Conservation (phyloP, 768 basidiomycete genomes). For the Agrocybe chaxingu region DNA sequence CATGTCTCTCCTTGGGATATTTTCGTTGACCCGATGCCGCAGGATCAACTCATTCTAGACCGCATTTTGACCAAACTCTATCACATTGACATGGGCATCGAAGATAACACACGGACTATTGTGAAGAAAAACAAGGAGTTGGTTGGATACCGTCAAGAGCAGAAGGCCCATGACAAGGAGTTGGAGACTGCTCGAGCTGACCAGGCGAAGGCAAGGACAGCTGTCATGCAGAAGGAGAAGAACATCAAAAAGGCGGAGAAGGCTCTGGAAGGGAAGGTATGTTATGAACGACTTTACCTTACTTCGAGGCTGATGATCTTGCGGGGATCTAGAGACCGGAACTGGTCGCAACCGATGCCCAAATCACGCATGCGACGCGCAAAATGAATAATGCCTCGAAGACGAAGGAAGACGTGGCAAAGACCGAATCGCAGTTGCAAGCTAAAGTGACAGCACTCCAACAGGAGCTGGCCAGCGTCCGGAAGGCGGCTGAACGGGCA, state of each 20-base stretch:
- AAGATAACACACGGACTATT: constrained; percentile 67
- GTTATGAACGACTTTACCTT: constrained; percentile 7
- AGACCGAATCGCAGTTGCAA: constrained; percentile 43
- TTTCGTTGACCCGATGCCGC: constrained; percentile 3
- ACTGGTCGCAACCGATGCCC: constrained; percentile 78
- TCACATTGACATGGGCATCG: constrained; percentile 84
- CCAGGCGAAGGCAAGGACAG: constrained; percentile 73
- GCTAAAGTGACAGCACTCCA: constrained; percentile 53
- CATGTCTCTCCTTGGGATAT: neutral
- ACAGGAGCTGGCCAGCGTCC: constrained; percentile 64
- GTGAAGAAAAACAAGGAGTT: constrained; percentile 72
- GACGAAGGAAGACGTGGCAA: constrained; percentile 58
- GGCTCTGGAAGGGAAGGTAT: constrained; percentile 75
- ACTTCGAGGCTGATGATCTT: neutral
- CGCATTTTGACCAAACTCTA: constrained; percentile 86
- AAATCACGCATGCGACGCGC: constrained; percentile 81
- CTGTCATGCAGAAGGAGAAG: constrained; percentile 82
- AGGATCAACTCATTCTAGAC: constrained; percentile 81
- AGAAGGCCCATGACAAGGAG: constrained; percentile 64
- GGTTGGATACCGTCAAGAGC: constrained; percentile 62
- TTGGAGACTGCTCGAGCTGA: constrained; percentile 73
- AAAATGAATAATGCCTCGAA: constrained; percentile 72
- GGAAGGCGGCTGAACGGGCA: constrained; percentile 70
- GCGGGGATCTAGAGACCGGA: constrained; percentile 67
- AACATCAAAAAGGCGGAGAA: constrained; percentile 91